Percentiles rank a stretch among this genome's conserved stretches.
phyloP scores from a whole-genome alignment of 1,284 basidiomycete genomes.

The Pyrrhoderma lamaoense region DNA sequence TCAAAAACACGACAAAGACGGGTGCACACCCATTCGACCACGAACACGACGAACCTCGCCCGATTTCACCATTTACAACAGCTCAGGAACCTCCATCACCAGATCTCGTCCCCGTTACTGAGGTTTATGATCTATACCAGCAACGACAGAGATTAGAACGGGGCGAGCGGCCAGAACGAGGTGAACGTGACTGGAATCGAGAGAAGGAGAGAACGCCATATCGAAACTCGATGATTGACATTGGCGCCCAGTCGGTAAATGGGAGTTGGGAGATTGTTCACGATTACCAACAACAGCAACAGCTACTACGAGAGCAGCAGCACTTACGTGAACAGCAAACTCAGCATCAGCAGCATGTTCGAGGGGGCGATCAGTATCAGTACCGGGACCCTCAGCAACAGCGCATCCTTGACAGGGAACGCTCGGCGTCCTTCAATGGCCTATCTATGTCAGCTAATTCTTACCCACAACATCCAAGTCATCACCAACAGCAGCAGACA shows the following conservation, averaged over 20 bases:
- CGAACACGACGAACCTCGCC: not conserved
- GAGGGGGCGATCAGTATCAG: not conserved
- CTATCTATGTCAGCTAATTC: not conserved
- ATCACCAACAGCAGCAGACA: not conserved
- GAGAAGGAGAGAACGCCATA: conserved; percentile 2
- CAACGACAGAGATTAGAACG: conserved; percentile 1
- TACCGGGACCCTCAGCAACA: not conserved
- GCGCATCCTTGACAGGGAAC: conserved; percentile 1
- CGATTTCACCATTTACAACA: conserved; percentile 12
- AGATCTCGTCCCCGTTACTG: not conserved
- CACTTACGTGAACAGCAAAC: not conserved
- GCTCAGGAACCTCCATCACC: conserved; percentile 1
- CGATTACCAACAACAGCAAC: not conserved
- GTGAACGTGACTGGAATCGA: not conserved
- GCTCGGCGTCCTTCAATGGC: conserved; percentile 1
- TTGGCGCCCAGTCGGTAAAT: conserved; percentile 1
- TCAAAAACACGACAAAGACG: not conserved
- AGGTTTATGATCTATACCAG: conserved; percentile 1
- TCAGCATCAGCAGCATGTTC: not conserved
- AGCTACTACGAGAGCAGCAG: not conserved
- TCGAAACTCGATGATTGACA: conserved; percentile 7
- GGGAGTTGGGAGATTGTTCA: conserved; percentile 4
- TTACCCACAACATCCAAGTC: too few species aligned
- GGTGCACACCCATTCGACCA: not conserved
- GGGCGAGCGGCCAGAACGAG: not conserved